Evolutionary conservation across 176 grass and related monocot species (phyloP).

Genomic region (Lolium multiflorum): DNA sequence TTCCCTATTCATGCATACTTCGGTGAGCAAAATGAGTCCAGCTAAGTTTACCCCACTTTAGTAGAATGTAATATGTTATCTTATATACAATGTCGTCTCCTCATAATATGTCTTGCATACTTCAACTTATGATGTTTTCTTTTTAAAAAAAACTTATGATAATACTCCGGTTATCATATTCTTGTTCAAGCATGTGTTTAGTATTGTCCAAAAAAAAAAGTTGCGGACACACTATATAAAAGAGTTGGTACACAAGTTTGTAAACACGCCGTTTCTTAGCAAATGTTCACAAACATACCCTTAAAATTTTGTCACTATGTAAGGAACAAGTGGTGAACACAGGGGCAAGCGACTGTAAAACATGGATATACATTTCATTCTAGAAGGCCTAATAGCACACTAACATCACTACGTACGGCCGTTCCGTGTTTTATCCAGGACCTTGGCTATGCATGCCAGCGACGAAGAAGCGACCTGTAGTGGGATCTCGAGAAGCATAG

Average conservation of each 20-base stretch:
- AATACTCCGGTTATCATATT: too few species aligned
- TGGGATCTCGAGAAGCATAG: constrained; percentile 67
- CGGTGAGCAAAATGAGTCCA: too few species aligned
- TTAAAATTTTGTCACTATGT: background rate
- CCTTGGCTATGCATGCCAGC: constrained; percentile 54
- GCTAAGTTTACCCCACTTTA: too few species aligned
- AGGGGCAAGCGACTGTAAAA: background rate
- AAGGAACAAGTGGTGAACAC: background rate
- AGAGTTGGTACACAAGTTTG: background rate
- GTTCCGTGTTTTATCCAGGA: background rate
- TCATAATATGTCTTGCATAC: too few species aligned
- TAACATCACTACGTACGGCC: background rate
- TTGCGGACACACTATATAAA: background rate
- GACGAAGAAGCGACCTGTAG: constrained; percentile 79
- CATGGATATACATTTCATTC: background rate
- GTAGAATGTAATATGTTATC: too few species aligned
- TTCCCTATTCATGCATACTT: too few species aligned
- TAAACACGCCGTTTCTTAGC: background rate
- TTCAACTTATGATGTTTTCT: too few species aligned
- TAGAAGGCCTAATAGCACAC: background rate
- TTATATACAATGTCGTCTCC: too few species aligned
- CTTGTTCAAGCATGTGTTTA: too few species aligned
- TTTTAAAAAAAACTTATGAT: too few species aligned
- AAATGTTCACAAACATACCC: background rate
- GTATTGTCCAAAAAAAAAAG: too few species aligned